These are phyloP conservation scores for Penicillium crystallinum DNA, from an alignment of 495 filamentous ascomycete species.

Conservation along the genomic window DNA sequence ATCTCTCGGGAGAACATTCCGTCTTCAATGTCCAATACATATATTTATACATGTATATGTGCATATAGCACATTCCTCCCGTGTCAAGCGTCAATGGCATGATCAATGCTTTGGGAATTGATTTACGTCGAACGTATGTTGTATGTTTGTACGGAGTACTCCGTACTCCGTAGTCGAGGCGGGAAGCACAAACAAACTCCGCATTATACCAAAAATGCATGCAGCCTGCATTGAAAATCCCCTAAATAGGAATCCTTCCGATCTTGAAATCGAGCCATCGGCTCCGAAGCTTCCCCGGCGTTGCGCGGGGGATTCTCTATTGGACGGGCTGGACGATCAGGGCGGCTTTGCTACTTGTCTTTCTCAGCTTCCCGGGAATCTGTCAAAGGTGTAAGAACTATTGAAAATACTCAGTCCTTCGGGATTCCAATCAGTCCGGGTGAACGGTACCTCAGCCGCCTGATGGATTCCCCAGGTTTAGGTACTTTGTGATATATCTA, in stretches of 20 bases:
- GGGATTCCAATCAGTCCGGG: no score
- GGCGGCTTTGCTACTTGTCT: not conserved
- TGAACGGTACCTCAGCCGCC: not conserved
- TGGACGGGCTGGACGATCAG: not conserved
- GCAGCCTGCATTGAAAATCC: not conserved
- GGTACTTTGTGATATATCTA: not conserved
- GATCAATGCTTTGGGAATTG: no score
- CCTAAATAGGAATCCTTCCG: constrained; percentile 1
- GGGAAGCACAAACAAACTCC: not conserved
- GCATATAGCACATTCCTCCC: no score
- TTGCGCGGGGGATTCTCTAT: not conserved
- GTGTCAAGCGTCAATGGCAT: no score
- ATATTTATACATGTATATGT: not conserved
- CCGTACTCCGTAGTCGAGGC: not conserved
- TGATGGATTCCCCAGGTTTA: not conserved
- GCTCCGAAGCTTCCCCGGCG: not conserved
- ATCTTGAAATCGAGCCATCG: not conserved
- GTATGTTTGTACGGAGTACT: no score
- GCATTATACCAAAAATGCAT: not conserved
- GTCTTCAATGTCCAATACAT: no score
- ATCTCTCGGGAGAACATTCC: not conserved
- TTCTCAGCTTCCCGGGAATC: no score
- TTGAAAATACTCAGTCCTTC: no score
- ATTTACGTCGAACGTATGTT: no score
- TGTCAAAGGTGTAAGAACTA: no score